phyloP scores from a whole-genome alignment of 2,329 filamentous ascomycete genomes.

The Penicillium sp. region DNA sequence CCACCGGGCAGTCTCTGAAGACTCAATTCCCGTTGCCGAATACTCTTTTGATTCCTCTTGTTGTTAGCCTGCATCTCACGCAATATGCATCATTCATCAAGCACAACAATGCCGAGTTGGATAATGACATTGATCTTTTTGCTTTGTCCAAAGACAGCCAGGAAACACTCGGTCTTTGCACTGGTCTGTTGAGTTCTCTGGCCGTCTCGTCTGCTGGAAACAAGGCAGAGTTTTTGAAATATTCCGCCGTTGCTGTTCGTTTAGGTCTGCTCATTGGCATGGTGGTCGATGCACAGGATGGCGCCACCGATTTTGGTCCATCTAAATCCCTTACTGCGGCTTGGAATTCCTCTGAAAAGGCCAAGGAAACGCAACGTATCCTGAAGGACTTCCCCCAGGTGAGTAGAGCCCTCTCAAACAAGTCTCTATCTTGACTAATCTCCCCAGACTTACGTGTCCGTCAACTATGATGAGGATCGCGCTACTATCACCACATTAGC shows the following conservation, averaged over 20 bases:
- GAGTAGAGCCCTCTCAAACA: not conserved
- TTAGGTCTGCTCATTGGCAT: not conserved
- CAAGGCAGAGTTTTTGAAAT: not conserved
- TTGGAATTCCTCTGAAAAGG: not conserved
- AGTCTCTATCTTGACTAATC: not conserved
- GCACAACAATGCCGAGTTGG: not conserved
- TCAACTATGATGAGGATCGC: constrained; percentile 24
- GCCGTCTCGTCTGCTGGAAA: not conserved
- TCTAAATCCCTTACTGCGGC: not conserved
- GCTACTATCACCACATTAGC: constrained; percentile 23
- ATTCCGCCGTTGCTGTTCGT: not conserved
- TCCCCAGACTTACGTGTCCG: constrained; percentile 6
- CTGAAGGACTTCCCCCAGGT: not conserved
- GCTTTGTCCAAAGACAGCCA: not conserved
- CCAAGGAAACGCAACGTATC: not conserved
- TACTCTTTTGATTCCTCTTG: not conserved
- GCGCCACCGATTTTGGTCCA: not conserved
- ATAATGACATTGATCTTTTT: not conserved
- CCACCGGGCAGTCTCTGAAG: not conserved
- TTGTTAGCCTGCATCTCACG: not conserved
- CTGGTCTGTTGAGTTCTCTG: not conserved
- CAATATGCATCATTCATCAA: not conserved
- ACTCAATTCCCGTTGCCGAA: not conserved
- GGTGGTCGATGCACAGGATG: not conserved
- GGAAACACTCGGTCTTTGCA: not conserved